Base-by-base conservation (phyloP, 2,329 filamentous ascomycete genomes). In the Sporothrix brunneoviolacea region DNA sequence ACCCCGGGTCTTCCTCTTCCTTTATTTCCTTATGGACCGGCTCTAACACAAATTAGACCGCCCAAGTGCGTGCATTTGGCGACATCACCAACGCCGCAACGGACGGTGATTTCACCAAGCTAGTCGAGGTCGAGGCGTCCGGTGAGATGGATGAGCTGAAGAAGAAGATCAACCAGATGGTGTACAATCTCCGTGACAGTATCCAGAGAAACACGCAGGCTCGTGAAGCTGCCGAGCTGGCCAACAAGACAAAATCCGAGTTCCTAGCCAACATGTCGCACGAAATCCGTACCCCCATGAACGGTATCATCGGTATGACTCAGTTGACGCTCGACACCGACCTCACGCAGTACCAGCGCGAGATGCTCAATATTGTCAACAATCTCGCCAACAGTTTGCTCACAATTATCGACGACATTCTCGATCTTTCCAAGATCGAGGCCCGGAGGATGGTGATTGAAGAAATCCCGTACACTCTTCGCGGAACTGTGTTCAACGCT, bases 121-220 rank as follows among this genome's bases (percentile, higher is more conserved):
- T 94, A 52, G 91, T 98, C 65, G 95, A 93, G 42, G 91, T 98
- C 16, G 91, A 96, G 67, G 93, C 93, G 18, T 96, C 91, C 12
- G 93, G 93, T 57, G 93, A 98, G 69, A 97, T 98, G 93, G 93
- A 97, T 68, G 91, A 97, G 68, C 77, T 98, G 60, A 98, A 98
- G 71, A 84, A 91, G 62, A 97, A 97, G 76, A 97, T 98, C 77
- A 98, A 97, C 66, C 88, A 94, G 72, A 98, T 98, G 93, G 91
- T 97, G 48, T 93, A 88, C 65, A 95, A 95, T 64, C 72, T 98
- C 55, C 78, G 91, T 59, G 93, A 97, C 69, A 94, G 88, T 75
- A 96, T 98, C 59, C 91, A 97, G 67, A 83, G 90, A 65, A 98
- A 97, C 66, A 96, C 91, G 3, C 88, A 91, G 58, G 93, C 93